Base-by-base conservation (phyloP, 2,329 filamentous ascomycete species). In the Cladosporium sp. region DNA sequence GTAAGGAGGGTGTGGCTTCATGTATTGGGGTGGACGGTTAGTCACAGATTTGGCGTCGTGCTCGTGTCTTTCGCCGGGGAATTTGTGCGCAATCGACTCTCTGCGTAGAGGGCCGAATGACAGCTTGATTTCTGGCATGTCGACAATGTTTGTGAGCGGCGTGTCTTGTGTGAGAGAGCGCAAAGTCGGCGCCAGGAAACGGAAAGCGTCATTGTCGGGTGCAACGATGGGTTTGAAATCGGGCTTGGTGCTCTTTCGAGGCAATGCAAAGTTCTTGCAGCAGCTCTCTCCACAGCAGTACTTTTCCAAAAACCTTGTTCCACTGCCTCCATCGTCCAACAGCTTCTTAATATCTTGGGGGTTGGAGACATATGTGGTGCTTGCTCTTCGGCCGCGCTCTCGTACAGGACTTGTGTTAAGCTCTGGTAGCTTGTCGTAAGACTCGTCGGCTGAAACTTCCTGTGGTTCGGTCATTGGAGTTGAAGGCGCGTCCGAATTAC, bases 1-100 rank as follows among this genome's bases (percentile, higher is more conserved):
- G 79, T 96, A 95, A 0, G 95, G 95, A 65, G 92, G 92, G 77
- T 99, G 95, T 28, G 95, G 95, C 76, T 97, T 92, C 63, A 99
- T 93, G 74, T 93, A 99, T 66, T 84, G 85, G 7, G 95, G 95
- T 21, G 95, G 94, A 75, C 94, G 90, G 63, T 79, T 80, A 67
- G 82, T 75, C 58, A 82, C 82, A 21, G 75, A 76, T 34, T 74
- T 74, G 18, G 74, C 69, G 48, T 78, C 73, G 68, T 81, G 75
- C 67, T 80, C 74, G 65, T 78, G 77, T 43, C 82, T 78, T 62
- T 78, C 79, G 14, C 80, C 77, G 2, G 78, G 75, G 46, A 90
- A 78, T 7, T 89, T 82, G 66, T 88, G 83, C 62, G 96, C 86
- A 51, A 76, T 74, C 3, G 74, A 76, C 64, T 75, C 61, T 54